Conservation (phyloP, 2,329 filamentous ascomycete genomes). For the Ophiostoma himal-ulmi region DNA sequence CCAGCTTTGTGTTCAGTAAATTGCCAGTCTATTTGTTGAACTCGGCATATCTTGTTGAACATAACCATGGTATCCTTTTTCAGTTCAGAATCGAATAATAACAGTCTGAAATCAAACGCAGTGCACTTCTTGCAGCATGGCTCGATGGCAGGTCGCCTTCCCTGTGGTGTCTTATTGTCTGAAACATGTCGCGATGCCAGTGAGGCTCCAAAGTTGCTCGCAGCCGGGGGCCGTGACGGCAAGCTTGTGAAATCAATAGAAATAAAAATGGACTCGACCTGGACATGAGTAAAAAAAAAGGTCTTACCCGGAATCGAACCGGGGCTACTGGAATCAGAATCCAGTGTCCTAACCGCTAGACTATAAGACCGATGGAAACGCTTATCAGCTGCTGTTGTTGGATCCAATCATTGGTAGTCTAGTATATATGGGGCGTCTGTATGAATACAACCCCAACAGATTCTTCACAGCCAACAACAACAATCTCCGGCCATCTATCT, state of each 20-base stretch:
- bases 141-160: neutral
- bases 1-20: too few species aligned
- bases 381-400: neutral
- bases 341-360: slow-evolving; percentile 24
- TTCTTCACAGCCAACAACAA: neutral
- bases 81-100: too few species aligned
- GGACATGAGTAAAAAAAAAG: neutral
- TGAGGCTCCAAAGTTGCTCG: neutral
- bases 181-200: neutral
- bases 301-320: slow-evolving; percentile 20
- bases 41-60: too few species aligned
- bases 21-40: too few species aligned
- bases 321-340: slow-evolving; percentile 24
- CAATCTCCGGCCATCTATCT: neutral
- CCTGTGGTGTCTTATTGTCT: neutral
- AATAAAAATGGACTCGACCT: too few species aligned
- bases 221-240: too few species aligned
- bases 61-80: too few species aligned
- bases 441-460: too few species aligned
- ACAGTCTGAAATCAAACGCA: too few species aligned
- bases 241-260: too few species aligned
- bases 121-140: too few species aligned
- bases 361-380: slow-evolving; percentile 17
- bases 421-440: neutral
- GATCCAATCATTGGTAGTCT: neutral